Evolutionary conservation across 257 asterid genomes (phyloP).

Genomic region (Solanum sejunctum): DNA sequence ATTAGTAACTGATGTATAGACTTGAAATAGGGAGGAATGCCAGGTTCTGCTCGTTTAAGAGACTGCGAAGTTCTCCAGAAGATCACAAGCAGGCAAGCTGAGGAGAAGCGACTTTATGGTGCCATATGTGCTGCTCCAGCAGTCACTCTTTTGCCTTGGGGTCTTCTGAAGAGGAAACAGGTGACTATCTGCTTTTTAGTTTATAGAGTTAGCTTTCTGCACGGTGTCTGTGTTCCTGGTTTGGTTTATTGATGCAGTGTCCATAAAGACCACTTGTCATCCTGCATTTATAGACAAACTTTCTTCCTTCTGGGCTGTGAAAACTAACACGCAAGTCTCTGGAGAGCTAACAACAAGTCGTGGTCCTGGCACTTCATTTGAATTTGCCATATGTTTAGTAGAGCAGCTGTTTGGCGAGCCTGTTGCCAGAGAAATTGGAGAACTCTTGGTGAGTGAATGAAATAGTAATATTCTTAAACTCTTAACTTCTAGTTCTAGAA

Average conservation of each 20-base stretch:
- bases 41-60: conserved; percentile 87
- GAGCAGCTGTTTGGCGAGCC: conserved; percentile 77
- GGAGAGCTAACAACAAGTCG: conserved; percentile 91
- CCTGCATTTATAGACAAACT: conserved; percentile 87
- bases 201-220: neutral
- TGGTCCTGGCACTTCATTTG: conserved; percentile 85
- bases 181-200: conserved; percentile 11
- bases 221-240: neutral
- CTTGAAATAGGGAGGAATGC: conserved; percentile 87
- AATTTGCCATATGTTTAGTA: conserved; percentile 65
- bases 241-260: conserved; percentile 16
- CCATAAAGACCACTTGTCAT: conserved; percentile 70
- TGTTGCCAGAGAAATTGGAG: conserved; percentile 47
- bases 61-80: conserved; percentile 52
- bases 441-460: conserved; percentile 34
- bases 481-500: neutral
- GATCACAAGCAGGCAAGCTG: conserved; percentile 76
- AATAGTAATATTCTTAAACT: neutral
- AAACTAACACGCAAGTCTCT: conserved; percentile 62
- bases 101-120: conserved; percentile 55
- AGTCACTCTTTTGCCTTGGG: conserved; percentile 91
- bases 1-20: neutral
- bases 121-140: conserved; percentile 99
- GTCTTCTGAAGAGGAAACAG: conserved; percentile 68
- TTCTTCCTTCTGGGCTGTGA: conserved; percentile 73